Evolutionary conservation across 441 rosid genomes (phyloP).

Genomic region (Pelargonium myrrhifolium): DNA sequence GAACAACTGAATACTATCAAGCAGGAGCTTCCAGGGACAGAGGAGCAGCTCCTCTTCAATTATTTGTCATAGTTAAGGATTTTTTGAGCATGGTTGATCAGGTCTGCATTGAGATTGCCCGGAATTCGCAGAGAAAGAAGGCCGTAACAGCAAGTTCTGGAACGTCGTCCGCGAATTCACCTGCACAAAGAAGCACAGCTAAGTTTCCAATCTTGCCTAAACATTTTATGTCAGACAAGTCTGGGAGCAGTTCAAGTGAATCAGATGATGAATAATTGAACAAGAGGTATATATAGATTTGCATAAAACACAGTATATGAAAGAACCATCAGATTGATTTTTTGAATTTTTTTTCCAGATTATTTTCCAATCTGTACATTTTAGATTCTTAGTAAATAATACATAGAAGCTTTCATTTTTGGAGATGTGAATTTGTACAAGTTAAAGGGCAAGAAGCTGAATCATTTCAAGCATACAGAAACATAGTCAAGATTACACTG

Average conservation of each 20-base stretch:
- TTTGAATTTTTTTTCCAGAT: neutral
- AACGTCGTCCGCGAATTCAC: conserved; percentile 28
- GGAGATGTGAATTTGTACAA: too few species aligned
- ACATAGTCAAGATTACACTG: neutral
- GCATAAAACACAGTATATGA: conserved; percentile 21
- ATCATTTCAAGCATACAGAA: neutral
- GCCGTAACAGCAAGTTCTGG: conserved; percentile 23
- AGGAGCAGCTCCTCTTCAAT: conserved; percentile 43
- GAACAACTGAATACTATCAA: conserved; percentile 77
- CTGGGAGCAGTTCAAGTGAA: conserved; percentile 40
- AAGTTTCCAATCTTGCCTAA: conserved; percentile 71
- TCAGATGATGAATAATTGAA: conserved; percentile 54
- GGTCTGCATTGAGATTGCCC: conserved; percentile 59
- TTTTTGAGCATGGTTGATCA: conserved; percentile 75
- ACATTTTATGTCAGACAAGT: conserved; percentile 40
- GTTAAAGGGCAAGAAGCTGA: too few species aligned
- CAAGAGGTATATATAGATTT: conserved; percentile 6
- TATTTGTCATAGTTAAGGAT: conserved; percentile 67
- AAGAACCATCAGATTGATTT: neutral
- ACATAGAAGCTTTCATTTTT: too few species aligned
- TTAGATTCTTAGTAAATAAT: neutral
- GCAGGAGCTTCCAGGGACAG: conserved; percentile 51
- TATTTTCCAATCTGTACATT: neutral
- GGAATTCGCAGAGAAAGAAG: conserved; percentile 51
- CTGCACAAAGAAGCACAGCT: conserved; percentile 33